phyloP scores from a whole-genome alignment of 805 yeast genomes.

The Diddensiella transvaalensis region DNA sequence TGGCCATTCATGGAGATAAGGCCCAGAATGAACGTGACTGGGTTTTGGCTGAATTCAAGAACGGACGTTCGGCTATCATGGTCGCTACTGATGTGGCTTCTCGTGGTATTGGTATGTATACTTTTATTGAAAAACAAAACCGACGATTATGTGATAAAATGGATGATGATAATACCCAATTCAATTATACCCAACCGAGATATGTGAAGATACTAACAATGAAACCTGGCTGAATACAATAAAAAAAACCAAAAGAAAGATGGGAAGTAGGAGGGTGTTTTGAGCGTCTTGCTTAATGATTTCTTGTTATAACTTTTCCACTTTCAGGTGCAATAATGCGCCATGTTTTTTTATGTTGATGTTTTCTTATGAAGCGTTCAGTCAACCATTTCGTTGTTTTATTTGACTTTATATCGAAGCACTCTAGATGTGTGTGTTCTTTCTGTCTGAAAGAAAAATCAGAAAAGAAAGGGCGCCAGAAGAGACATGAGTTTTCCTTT shows the following conservation, averaged over 20 bases:
- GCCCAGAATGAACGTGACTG: conserved; percentile 98
- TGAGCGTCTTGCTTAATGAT: too few species aligned
- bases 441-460: neutral
- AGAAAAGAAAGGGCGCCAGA: neutral
- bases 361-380: too few species aligned
- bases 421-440: too few species aligned
- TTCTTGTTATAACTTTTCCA: too few species aligned
- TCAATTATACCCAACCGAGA: neutral
- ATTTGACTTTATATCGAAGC: too few species aligned
- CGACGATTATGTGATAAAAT: neutral
- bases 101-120: conserved; percentile 96
- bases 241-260: neutral
- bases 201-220: neutral
- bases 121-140: too few species aligned
- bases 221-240: neutral
- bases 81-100: conserved; percentile 99
- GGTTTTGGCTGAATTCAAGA: conserved; percentile 90
- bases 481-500: neutral
- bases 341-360: too few species aligned
- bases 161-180: conserved; percentile 11
- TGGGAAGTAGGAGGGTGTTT: too few species aligned
- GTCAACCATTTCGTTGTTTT: too few species aligned
- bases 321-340: too few species aligned
- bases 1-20: conserved; percentile 98
- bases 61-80: conserved; percentile 93